Conservation (phyloP, 2,329 filamentous ascomycete species). For the Pseudogymnoascus destructans region DNA sequence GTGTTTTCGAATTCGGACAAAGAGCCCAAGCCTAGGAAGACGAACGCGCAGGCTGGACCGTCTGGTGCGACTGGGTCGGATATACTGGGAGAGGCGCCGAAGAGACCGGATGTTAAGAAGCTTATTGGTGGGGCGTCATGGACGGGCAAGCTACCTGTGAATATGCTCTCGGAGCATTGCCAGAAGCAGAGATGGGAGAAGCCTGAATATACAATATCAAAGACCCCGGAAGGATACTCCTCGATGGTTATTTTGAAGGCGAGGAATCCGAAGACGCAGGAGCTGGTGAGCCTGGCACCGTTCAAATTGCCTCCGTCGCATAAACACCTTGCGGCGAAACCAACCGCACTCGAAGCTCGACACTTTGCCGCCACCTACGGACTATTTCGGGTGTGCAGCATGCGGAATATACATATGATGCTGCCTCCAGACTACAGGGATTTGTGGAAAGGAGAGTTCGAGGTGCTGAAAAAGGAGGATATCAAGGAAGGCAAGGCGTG, state of each 20-base stretch:
- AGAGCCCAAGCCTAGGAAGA: slow-evolving; percentile 28
- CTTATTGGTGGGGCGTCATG: slow-evolving; percentile 90
- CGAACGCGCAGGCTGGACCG: slow-evolving; percentile 13
- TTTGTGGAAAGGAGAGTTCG: slow-evolving; percentile 82
- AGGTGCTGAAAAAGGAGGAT: slow-evolving; percentile 68
- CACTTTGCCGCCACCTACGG: slow-evolving; percentile 90
- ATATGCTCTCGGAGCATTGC: slow-evolving; percentile 84
- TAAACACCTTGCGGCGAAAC: slow-evolving; percentile 60
- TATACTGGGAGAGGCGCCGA: slow-evolving; percentile 23
- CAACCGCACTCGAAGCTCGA: slow-evolving; percentile 76
- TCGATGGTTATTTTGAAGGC: slow-evolving; percentile 69
- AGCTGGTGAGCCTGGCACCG: slow-evolving; percentile 60
- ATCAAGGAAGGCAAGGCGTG: slow-evolving; percentile 66
- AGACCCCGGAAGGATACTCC: slow-evolving; percentile 60
- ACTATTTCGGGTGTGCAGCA: slow-evolving; percentile 82
- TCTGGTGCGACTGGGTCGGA: slow-evolving; percentile 19
- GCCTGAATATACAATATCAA: slow-evolving; percentile 76
- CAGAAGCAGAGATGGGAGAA: slow-evolving; percentile 93
- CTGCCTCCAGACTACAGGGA: slow-evolving; percentile 81
- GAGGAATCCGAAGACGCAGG: slow-evolving; percentile 70
- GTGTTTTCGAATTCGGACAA: slow-evolving; percentile 46
- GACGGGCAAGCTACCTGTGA: slow-evolving; percentile 94
- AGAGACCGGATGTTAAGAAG: slow-evolving; percentile 53
- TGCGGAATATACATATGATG: slow-evolving; percentile 92
- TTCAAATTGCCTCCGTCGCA: slow-evolving; percentile 69